Conservation (phyloP, 805 yeast genomes). For the Geotrichum ghanense region DNA sequence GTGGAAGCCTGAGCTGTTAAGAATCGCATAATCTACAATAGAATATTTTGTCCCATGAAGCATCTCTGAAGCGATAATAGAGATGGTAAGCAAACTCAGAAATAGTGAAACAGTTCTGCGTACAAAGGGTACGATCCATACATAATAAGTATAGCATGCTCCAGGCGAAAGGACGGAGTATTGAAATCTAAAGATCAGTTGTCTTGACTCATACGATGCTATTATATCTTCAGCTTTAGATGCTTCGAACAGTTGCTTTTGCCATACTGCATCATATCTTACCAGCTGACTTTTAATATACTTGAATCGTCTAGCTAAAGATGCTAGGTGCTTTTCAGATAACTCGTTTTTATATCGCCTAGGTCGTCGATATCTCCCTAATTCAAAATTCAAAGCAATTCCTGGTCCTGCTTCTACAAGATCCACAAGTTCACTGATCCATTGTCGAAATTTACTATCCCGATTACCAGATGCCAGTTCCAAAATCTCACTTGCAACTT, state of each 20-base stretch:
- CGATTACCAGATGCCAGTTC: constrained; percentile 35
- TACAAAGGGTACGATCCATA: constrained; percentile 35
- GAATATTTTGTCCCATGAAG: constrained; percentile 59
- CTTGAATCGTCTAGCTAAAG: constrained; percentile 41
- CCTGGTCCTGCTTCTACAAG: constrained; percentile 23
- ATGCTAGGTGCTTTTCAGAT: constrained; percentile 34
- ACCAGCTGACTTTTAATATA: constrained; percentile 38
- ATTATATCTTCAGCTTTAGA: constrained; percentile 46
- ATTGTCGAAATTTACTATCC: constrained; percentile 40
- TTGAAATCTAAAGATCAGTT: constrained; percentile 20
- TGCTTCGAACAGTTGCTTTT: constrained; percentile 37
- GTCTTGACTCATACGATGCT: constrained; percentile 27
- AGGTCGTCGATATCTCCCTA: neutral
- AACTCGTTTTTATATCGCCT: constrained; percentile 17
- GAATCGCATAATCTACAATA: constrained; percentile 40
- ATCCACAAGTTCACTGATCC: constrained; percentile 51
- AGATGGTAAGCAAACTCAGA: constrained; percentile 35
- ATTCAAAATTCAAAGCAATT: constrained; percentile 2
- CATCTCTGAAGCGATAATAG: constrained; percentile 61
- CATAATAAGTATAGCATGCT: constrained; percentile 30
- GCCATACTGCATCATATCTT: constrained; percentile 49
- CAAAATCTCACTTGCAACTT: constrained; percentile 47
- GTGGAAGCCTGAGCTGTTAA: constrained; percentile 28
- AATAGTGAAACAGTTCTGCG: constrained; percentile 34
- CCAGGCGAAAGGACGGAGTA: constrained; percentile 29